A percentile compares a stretch with the other conserved stretches of the same genome.
Conservation (phyloP, 2,329 filamentous ascomycete genomes). For the Alternaria sp. region DNA sequence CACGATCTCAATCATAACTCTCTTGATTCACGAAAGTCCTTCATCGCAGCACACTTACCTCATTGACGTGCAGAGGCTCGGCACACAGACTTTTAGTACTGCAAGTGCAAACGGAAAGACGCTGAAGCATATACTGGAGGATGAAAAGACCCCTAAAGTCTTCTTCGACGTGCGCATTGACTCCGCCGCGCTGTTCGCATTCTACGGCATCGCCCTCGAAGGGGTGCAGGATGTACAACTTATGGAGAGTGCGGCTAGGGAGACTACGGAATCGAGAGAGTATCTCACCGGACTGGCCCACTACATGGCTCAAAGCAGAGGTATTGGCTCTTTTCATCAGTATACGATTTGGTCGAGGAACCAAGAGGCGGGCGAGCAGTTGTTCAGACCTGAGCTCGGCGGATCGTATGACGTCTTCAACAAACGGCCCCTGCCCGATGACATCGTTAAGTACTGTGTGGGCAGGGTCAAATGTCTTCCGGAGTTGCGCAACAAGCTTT, state of each 20-base stretch:
- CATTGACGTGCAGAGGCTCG: conserved; percentile 36
- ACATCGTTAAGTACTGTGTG: conserved; percentile 36
- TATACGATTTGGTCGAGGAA: neutral
- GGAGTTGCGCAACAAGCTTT: neutral
- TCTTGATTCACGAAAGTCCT: neutral
- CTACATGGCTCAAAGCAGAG: no score
- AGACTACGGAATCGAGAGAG: neutral
- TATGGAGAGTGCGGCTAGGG: conserved; percentile 8
- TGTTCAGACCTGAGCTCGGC: conserved; percentile 32
- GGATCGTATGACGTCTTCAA: conserved; percentile 40
- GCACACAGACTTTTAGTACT: conserved; percentile 33
- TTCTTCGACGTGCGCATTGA: conserved; percentile 41
- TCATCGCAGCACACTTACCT: conserved; percentile 19
- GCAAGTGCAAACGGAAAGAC: neutral
- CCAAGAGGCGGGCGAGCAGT: conserved; percentile 19
- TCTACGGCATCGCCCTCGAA: conserved; percentile 10
- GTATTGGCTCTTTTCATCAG: no score
- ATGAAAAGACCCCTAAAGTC: conserved; percentile 29
- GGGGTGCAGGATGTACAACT: conserved; percentile 10
- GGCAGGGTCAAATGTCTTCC: conserved; percentile 31
- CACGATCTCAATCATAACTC: neutral
- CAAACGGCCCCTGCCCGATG: conserved; percentile 30
- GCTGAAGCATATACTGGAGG: conserved; percentile 25
- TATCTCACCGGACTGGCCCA: neutral
- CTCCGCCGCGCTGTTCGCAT: conserved; percentile 32